Conservation (phyloP, 2,329 filamentous ascomycete species). For the Didymosphaeria variabile region DNA sequence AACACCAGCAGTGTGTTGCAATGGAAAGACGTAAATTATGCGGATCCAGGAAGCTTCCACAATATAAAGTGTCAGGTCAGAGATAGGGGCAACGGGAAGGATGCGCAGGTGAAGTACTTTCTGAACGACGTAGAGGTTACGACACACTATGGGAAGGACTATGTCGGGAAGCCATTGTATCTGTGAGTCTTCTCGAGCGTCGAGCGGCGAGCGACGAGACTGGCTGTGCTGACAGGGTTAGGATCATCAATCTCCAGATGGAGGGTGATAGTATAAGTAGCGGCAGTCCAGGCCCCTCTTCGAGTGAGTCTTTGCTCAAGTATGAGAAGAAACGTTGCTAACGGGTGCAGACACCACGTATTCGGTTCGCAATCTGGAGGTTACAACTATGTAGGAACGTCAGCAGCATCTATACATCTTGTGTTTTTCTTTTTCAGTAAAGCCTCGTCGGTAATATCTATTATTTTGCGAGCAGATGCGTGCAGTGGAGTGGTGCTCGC, state of each 20-base stretch:
- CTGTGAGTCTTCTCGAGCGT: slow-evolving; percentile 26
- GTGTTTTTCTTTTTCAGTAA: not conserved
- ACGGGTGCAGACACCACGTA: slow-evolving; percentile 32
- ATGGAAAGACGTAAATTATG: slow-evolving; percentile 60
- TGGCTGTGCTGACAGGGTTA: slow-evolving; percentile 11
- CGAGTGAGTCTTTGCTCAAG: slow-evolving; percentile 26
- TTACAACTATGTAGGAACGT: slow-evolving; percentile 29
- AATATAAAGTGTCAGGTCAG: slow-evolving; percentile 61
- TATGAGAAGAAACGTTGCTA: slow-evolving; percentile 9
- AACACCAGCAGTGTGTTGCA: slow-evolving; percentile 59
- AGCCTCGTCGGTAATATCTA: not conserved
- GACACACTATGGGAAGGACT: slow-evolving; percentile 61
- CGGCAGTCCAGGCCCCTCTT: slow-evolving; percentile 32
- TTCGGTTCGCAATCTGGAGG: slow-evolving; percentile 34
- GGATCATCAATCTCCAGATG: slow-evolving; percentile 47
- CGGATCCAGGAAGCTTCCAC: slow-evolving; percentile 59
- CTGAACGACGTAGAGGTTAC: slow-evolving; percentile 61
- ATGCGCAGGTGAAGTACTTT: slow-evolving; percentile 64
- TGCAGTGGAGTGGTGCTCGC: no score
- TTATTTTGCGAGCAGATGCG: no score
- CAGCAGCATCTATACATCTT: not conserved
- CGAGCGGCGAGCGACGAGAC: not conserved
- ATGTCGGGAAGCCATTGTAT: slow-evolving; percentile 53
- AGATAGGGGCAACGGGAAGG: slow-evolving; percentile 60
- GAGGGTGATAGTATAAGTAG: slow-evolving; percentile 33